Percentiles rank a stretch among this genome's conserved stretches.
Conservation (phyloP, 768 basidiomycete genomes). For the Piloderma croceum region DNA sequence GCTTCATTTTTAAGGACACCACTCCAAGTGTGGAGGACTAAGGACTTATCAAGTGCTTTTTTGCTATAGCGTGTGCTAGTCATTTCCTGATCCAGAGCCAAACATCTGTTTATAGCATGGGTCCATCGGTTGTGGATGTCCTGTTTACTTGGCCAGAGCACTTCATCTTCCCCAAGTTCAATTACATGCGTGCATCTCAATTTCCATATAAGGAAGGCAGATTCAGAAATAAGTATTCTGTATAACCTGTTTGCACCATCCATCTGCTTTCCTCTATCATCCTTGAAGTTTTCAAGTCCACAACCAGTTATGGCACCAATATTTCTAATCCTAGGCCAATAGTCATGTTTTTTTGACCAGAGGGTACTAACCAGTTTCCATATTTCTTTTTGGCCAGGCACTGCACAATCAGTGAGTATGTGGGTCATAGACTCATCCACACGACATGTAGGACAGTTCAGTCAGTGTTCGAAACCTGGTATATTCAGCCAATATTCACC, state of each 20-base stretch:
- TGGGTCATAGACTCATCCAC: constrained; percentile 24
- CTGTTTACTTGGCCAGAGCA: not conserved
- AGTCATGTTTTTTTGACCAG: constrained; percentile 11
- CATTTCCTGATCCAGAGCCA: constrained; percentile 14
- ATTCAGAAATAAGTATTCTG: constrained; percentile 23
- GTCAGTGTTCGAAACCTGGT: constrained; percentile 6
- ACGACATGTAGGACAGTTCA: constrained; percentile 11
- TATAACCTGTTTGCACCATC: constrained; percentile 13
- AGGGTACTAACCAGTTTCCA: constrained; percentile 19
- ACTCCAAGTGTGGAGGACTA: constrained; percentile 20
- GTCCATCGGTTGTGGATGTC: constrained; percentile 15
- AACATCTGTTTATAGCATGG: constrained; percentile 8
- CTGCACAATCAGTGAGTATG: constrained; percentile 23
- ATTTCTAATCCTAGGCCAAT: constrained; percentile 5
- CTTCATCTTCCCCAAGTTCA: constrained; percentile 4
- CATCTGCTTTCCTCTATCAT: constrained; percentile 2
- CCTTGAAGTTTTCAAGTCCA: not conserved
- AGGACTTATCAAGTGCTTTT: constrained; percentile 3
- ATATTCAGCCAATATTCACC: constrained; percentile 23
- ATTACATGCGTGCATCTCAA: constrained; percentile 18
- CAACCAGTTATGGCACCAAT: constrained; percentile 18
- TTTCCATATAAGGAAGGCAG: constrained; percentile 26
- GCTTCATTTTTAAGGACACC: constrained; percentile 11
- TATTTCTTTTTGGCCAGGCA: constrained; percentile 14
- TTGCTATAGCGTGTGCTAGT: constrained; percentile 8